Base-by-base conservation (phyloP, 2,329 filamentous ascomycete genomes). In the Dryadomyces quercivorus region DNA sequence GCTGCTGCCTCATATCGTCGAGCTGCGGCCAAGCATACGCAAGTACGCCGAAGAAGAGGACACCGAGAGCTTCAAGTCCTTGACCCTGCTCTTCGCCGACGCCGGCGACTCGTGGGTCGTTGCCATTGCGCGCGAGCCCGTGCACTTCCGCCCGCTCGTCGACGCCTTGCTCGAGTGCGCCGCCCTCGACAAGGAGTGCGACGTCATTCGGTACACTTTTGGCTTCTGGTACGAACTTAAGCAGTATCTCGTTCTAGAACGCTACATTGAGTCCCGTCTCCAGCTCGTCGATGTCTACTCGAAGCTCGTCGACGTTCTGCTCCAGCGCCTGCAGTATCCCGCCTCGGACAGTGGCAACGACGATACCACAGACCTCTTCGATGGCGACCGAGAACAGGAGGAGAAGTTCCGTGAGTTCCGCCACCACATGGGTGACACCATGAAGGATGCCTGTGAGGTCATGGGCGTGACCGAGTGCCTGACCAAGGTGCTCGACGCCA, bases 171-270 rank as follows among this genome's bases (percentile, higher is more conserved):
- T 97, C n/a, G 91, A 97, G 70, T 95, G 90, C 64, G 91, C 88
- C 57, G 81, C 86, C 12, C 80, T 86, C 61, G 93, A 98, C 67
- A 84, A 83, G 66, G 92, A 96, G 53, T 82, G 86, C 58, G 93
- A 98, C 61, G 89, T 91, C 5, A 90, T 98, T 59, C 88, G 89
- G 53, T 83, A 93, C 63, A 98, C 94, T 0, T 98, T 98, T 70
- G 83, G 82, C 61, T 97, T 98, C 72, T 98, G 93, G 93, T 97
- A 94, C 66, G 93, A 98, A 66, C 78, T 98, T 49, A 98, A 98
- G 74, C 90, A 96, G 67, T 96, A 95, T 66, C 76, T 98, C 50
- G 90, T 91, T 1, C 70, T 98, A 53, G 92, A 97, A 40, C 85
- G 85, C 61, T 98, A 96, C 66, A 86, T 88, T 52, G 80, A 90